A percentile compares a stretch with the other conserved stretches of the same genome.
These are phyloP conservation scores for Fraxinus cuspidata DNA, from an alignment of 257 asterid genomes.

Conservation along the genomic window DNA sequence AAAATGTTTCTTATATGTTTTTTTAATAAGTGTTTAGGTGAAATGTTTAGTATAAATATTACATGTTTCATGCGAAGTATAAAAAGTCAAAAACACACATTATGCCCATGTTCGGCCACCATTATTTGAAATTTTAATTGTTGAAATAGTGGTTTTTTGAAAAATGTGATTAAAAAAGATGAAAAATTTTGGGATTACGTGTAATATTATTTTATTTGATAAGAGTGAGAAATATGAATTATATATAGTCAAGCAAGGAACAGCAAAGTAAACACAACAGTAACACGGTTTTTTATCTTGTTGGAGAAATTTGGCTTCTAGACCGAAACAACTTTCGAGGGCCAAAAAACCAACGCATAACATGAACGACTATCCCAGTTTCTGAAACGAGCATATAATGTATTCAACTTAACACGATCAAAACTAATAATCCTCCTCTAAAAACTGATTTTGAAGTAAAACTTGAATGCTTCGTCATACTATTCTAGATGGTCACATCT, in stretches of 20 bases:
- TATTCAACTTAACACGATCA: not conserved
- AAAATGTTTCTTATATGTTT: not conserved
- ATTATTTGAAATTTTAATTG: no score
- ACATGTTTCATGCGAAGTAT: no score
- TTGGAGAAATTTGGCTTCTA: not conserved
- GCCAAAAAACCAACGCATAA: not conserved
- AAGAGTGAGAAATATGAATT: no score
- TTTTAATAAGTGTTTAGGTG: not conserved
- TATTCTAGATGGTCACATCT: conserved; percentile 31
- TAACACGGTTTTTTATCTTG: not conserved
- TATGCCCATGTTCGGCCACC: no score
- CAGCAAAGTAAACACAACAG: not conserved
- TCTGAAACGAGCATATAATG: not conserved
- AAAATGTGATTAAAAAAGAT: no score
- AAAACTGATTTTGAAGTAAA: conserved; percentile 13
- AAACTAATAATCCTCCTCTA: not conserved
- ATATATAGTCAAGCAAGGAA: not conserved
- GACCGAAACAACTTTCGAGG: not conserved
- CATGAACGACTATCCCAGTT: not conserved
- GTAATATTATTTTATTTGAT: no score
- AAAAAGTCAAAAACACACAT: not conserved
- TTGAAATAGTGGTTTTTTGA: no score
- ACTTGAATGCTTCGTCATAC: not conserved
- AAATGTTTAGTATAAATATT: not conserved
- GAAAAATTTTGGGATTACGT: no score